Base-by-base conservation (phyloP, 169 alveolate species). In the Sarcocystis neurona region DNA sequence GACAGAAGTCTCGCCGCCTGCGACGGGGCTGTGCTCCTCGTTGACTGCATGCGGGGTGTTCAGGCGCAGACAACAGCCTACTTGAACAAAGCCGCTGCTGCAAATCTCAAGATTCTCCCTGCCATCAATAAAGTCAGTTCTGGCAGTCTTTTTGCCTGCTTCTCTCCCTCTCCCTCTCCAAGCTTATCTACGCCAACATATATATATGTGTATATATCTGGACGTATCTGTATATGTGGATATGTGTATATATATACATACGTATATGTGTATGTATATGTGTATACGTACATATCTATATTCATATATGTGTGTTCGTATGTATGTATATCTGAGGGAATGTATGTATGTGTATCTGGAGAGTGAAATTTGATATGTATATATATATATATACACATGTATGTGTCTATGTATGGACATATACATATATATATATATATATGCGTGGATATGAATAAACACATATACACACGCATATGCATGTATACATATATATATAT, bases 11-110 rank as follows among this genome's bases (percentile, higher is more conserved):
- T 98, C 75, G 92, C 97, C 84, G 98, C 98, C 44, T 97, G 99
- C 77, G 98, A 97, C 90, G 99, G 98, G 6, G 97, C 98, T 34
- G 84, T 97, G 32, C 91, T 97, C 34, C 95, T 97, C 75, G 97
- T 97, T 6, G 99, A 97, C 93, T 98, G 98, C 27, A 88, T 96
- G 41, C 95, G 96, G 94, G 98, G 98, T n/a, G 96, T 97, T 32
- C 97, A 97, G 82, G 98, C 99, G 30, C 98, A 98, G 94, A 98
- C 99, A 2, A 92, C 96, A 12, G 93, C 97, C 12, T 97, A 97
- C 50, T 39, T 88, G 56, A 56, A 86, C 6, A 72, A 74, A 39
- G 87, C 85, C 30, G 53, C 23, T 32, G 79, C 30, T 37, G 37
- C 53, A 2, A 37, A 41, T 48, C 87, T 86, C 27, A 78, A 66